Evolutionary conservation across 805 yeast genomes (phyloP).

Genomic region (Cyberlindnera mycetangii): DNA sequence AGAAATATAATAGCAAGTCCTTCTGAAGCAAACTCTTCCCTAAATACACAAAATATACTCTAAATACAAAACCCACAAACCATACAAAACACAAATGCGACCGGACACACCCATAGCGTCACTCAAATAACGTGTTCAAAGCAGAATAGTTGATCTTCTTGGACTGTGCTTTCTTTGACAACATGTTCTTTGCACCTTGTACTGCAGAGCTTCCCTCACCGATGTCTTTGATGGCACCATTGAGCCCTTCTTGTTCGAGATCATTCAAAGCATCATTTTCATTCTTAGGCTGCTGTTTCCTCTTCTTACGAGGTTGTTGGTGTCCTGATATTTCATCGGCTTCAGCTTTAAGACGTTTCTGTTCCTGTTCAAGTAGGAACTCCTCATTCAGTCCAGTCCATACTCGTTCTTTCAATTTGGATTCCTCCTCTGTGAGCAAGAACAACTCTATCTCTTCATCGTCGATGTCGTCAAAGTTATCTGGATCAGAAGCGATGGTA

Average conservation of each 20-base stretch:
- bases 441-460: slow-evolving; percentile 73
- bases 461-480: slow-evolving; percentile 69
- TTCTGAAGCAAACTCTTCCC: too few species aligned
- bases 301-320: slow-evolving; percentile 50
- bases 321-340: slow-evolving; percentile 88
- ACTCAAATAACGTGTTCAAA: slow-evolving; percentile 49
- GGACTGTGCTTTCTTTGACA: slow-evolving; percentile 73
- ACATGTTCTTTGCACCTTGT: slow-evolving; percentile 74
- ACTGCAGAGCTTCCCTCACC: slow-evolving; percentile 55
- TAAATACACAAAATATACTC: too few species aligned
- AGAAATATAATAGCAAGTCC: too few species aligned
- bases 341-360: slow-evolving; percentile 75
- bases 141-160: slow-evolving; percentile 89
- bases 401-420: slow-evolving; percentile 68
- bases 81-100: too few species aligned
- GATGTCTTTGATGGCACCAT: slow-evolving; percentile 42
- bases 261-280: slow-evolving; percentile 33
- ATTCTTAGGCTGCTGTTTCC: slow-evolving; percentile 33
- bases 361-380: slow-evolving; percentile 79
- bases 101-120: neutral
- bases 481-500: slow-evolving; percentile 57
- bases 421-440: slow-evolving; percentile 66
- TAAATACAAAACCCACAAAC: too few species aligned
- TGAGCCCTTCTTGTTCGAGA: slow-evolving; percentile 33
- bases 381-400: slow-evolving; percentile 93